Percentiles rank a stretch among this genome's conserved stretches.
phyloP scores from a whole-genome alignment of 768 basidiomycete species.

The Panellus pusillus region DNA sequence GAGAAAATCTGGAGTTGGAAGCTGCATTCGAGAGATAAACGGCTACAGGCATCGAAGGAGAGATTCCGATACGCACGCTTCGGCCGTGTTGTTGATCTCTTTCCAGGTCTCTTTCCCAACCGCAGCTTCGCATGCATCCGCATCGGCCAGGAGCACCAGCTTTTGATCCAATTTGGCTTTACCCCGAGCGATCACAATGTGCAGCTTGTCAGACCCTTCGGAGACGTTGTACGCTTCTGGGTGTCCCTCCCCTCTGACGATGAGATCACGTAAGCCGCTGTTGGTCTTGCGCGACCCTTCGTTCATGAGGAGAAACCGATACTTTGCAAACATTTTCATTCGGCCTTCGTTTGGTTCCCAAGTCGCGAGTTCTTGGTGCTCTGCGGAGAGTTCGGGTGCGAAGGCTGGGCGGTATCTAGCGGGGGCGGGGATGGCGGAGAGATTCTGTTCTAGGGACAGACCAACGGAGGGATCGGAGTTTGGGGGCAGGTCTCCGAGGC shows the following conservation, averaged over 20 bases:
- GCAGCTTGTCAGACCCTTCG: constrained; percentile 49
- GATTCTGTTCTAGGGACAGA: constrained; percentile 50
- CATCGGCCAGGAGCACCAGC: constrained; percentile 55
- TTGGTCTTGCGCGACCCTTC: constrained; percentile 54
- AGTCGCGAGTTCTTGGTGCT: constrained; percentile 50
- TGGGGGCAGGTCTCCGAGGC: constrained; percentile 41
- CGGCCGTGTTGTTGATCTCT: constrained; percentile 50
- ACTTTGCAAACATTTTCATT: constrained; percentile 48
- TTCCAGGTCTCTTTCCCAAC: constrained; percentile 58
- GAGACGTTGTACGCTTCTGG: constrained; percentile 62
- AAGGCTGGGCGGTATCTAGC: constrained; percentile 62
- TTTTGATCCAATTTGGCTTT: constrained; percentile 50
- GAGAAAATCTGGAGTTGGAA: constrained; percentile 44
- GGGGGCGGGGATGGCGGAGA: constrained; percentile 44
- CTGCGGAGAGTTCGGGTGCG: constrained; percentile 45
- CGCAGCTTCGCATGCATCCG: constrained; percentile 44
- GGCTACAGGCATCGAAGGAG: no score
- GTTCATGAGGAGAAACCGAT: constrained; percentile 60
- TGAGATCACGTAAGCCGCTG: constrained; percentile 50
- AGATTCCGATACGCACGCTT: constrained; percentile 37
- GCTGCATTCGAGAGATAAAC: constrained; percentile 22
- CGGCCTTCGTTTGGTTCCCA: constrained; percentile 75
- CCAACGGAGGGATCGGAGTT: constrained; percentile 34
- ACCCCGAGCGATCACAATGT: constrained; percentile 50
- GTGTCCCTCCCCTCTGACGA: constrained; percentile 58